Evolutionary conservation across 1,284 basidiomycete species (phyloP).

Genomic region (Cutaneotrichosporon sp.): DNA sequence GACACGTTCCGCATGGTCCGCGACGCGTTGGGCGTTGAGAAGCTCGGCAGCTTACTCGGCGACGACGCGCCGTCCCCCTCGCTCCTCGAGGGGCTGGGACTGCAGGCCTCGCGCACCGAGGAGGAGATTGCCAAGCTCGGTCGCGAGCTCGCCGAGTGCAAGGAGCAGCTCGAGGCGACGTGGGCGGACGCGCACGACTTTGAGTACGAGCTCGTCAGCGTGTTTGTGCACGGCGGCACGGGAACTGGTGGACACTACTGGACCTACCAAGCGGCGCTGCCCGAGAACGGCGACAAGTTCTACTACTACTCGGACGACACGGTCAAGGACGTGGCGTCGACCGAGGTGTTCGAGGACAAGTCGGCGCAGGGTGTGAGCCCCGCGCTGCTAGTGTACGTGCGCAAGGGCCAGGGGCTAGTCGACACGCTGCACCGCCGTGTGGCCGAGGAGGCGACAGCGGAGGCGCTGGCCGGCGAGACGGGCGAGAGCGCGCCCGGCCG

Average conservation of each 20-base stretch:
- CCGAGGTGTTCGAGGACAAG: slow-evolving; percentile 48
- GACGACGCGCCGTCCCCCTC: slow-evolving; percentile 23
- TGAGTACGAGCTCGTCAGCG: slow-evolving; percentile 88
- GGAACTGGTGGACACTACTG: slow-evolving; percentile 52
- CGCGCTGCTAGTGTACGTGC: slow-evolving; percentile 53
- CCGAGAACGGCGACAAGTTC: slow-evolving; percentile 62
- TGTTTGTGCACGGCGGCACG: slow-evolving; percentile 92
- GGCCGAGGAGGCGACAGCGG: background rate
- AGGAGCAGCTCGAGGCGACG: slow-evolving; percentile 69
- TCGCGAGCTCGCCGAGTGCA: slow-evolving; percentile 61
- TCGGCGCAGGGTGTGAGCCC: slow-evolving; percentile 45
- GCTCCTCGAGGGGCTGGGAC: slow-evolving; percentile 45
- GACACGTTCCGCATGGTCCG: slow-evolving; percentile 37
- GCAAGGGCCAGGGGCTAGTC: slow-evolving; percentile 41
- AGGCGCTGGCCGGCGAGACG: background rate
- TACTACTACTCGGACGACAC: slow-evolving; percentile 94
- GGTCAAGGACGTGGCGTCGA: slow-evolving; percentile 58
- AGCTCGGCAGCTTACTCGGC: slow-evolving; percentile 43
- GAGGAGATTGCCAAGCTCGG: slow-evolving; percentile 67
- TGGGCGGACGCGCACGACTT: slow-evolving; percentile 71
- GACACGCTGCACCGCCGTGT: slow-evolving; percentile 43
- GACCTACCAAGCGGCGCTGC: slow-evolving; percentile 52
- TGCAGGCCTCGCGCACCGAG: slow-evolving; percentile 61
- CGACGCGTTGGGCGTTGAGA: slow-evolving; percentile 31
- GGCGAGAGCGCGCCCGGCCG: background rate